These are phyloP conservation scores for Saksenaea vasiformis DNA, from an alignment of 371 early-diverging fungal species.

Conservation along the genomic window DNA sequence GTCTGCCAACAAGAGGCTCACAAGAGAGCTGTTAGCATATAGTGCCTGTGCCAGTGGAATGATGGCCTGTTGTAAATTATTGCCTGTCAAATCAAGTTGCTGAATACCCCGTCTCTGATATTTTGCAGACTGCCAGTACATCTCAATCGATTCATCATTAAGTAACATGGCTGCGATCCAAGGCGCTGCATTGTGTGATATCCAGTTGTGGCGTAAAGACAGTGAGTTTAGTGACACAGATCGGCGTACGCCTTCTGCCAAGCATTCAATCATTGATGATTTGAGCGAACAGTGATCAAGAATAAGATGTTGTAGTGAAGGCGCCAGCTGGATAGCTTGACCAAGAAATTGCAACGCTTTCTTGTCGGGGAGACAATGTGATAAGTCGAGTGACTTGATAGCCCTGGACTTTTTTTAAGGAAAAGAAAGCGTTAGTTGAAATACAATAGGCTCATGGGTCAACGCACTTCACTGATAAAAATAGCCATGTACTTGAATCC, in stretches of 20 bases:
- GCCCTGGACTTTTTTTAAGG: conserved; percentile 32
- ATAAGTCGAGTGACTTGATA: conserved; percentile 36
- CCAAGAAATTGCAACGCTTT: conserved; percentile 57
- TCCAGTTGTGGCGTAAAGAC: conserved; percentile 56
- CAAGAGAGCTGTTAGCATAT: conserved; percentile 47
- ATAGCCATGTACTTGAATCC: conserved; percentile 49
- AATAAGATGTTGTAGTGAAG: conserved; percentile 52
- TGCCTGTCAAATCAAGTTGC: conserved; percentile 54
- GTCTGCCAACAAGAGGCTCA: conserved; percentile 47
- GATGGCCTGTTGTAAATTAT: conserved; percentile 52
- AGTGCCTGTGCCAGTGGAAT: conserved; percentile 56
- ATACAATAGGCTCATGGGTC: not conserved
- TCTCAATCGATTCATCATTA: conserved; percentile 38
- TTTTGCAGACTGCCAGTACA: conserved; percentile 14
- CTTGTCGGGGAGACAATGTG: conserved; percentile 49
- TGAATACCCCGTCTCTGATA: conserved; percentile 36
- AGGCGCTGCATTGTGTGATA: conserved; percentile 43
- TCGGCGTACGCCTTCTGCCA: conserved; percentile 57
- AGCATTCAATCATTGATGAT: conserved; percentile 48
- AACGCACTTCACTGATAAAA: conserved; percentile 43
- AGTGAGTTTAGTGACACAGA: conserved; percentile 50
- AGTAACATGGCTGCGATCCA: conserved; percentile 60
- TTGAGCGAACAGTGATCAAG: conserved; percentile 63
- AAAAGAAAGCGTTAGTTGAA: not conserved
- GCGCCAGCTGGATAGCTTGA: conserved; percentile 53